phyloP scores from a whole-genome alignment of 192 early-diverging fungal genomes.

The Coemansia sp. region DNA sequence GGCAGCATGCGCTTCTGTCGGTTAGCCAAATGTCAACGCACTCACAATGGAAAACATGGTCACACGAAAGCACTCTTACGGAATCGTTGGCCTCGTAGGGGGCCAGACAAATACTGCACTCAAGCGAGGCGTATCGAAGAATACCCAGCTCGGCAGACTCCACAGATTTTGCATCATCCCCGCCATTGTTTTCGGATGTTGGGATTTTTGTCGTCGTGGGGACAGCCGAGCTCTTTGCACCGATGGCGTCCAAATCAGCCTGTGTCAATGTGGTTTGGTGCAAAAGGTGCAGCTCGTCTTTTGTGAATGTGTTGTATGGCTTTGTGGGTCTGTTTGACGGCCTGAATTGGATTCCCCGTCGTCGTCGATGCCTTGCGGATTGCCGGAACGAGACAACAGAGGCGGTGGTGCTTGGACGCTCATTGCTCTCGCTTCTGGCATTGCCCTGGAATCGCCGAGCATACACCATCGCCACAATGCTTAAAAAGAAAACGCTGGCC shows the following conservation, averaged over 20 bases:
- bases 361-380: background rate
- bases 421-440: background rate
- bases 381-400: background rate
- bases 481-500: slow-evolving; percentile 17
- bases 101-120: slow-evolving; percentile 66
- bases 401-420: background rate
- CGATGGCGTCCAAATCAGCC: slow-evolving; percentile 17
- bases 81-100: slow-evolving; percentile 58
- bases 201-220: background rate
- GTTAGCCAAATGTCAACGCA: slow-evolving; percentile 64
- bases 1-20: slow-evolving; percentile 37
- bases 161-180: slow-evolving; percentile 2
- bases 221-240: background rate
- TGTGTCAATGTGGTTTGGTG: slow-evolving; percentile 21
- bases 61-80: slow-evolving; percentile 63
- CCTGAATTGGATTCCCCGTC: slow-evolving; percentile 16
- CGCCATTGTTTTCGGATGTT: background rate
- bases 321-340: slow-evolving; percentile 30
- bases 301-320: slow-evolving; percentile 44
- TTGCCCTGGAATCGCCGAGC: slow-evolving; percentile 27
- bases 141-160: slow-evolving; percentile 1
- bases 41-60: slow-evolving; percentile 62
- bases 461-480: slow-evolving; percentile 17
- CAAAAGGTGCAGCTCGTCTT: slow-evolving; percentile 42
- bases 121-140: slow-evolving; percentile 45